Base-by-base conservation (phyloP, 352 stramenopile genomes). In the Globisporangium alternatum region DNA sequence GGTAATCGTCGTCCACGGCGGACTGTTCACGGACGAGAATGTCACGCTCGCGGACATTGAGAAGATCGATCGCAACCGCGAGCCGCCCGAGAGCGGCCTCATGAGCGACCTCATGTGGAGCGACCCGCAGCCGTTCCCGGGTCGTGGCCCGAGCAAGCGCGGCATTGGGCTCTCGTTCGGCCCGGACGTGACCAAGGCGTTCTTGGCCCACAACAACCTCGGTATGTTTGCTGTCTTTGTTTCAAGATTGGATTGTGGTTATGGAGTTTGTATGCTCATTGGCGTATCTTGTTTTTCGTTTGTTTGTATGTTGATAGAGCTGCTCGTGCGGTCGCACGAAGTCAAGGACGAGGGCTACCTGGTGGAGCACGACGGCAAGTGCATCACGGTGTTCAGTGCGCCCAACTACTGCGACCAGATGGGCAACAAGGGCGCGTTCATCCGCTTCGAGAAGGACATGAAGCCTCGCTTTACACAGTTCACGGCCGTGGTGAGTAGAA, bases 331-430 rank as follows among this genome's bases (percentile, higher is more conserved):
- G 47, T 99, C 94, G 58, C 98, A 99, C 78, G 98, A 99, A 77
- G 97, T 99, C 51, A 98, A 99, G 72, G 97, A 99, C 72, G 97
- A 99, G 70, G 98, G 98, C 25, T 99, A 99, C 76, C 79, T 99
- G 59, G 94, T 99, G 19, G 97, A 99, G 80, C 98, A 99, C 81
- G 96, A 98, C 54, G 97, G 97, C 57, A 98, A 99, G 73, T 99
- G 97, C 64, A 99, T 99, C 69, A 99, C 97, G 9, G 95, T 99
- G 33, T 99, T 99, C 72, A 98, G 86, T 31, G 98, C 98, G 44
- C 97, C 98, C 12, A 99, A 99, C 75, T 99, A 99, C 77, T 99
- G 98, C 75, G 95, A 98, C 67, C 90, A 98, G 62, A 99, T 99
- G 97, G 97, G 97, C 53, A 99, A 99, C 78, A 99, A 99, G 79